These are phyloP conservation scores for Raddia guianensis DNA, from an alignment of 176 grass and related monocot genomes.

Conservation along the genomic window DNA sequence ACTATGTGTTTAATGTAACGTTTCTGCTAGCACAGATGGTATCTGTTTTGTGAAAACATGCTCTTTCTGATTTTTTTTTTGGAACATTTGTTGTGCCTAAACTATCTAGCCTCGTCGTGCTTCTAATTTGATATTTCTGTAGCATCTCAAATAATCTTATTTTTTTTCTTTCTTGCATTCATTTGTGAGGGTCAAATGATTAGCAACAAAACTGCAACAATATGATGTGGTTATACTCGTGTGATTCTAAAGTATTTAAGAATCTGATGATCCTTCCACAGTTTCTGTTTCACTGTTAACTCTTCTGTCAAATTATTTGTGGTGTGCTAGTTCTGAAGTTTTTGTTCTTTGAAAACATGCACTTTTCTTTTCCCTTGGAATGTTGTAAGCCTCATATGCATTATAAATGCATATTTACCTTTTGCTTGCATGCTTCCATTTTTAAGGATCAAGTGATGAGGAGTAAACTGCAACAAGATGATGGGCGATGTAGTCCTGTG, in stretches of 20 bases:
- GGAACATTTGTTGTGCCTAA: neutral
- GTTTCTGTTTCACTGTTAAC: neutral
- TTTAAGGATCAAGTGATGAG: slow-evolving; percentile 30
- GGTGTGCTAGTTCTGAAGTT: neutral
- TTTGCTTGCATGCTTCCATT: neutral
- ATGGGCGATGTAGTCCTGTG: slow-evolving; percentile 4
- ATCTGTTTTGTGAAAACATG: neutral
- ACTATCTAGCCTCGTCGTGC: neutral
- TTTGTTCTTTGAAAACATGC: neutral
- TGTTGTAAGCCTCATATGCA: neutral
- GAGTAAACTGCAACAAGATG: slow-evolving; percentile 50
- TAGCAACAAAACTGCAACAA: slow-evolving; percentile 58
- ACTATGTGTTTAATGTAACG: neutral
- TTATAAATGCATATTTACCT: neutral
- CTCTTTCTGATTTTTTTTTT: neutral
- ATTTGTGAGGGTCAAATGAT: slow-evolving; percentile 21
- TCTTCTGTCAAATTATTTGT: neutral
- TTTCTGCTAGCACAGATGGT: neutral
- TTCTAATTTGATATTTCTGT: neutral
- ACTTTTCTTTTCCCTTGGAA: neutral
- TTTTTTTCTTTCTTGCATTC: neutral
- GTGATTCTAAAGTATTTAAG: slow-evolving; percentile 54
- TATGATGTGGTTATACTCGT: slow-evolving; percentile 24
- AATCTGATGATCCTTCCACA: slow-evolving; percentile 38
- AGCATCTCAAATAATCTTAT: neutral